Conservation (phyloP, 345 rosid genomes). For the Schrenkiella parvula region DNA sequence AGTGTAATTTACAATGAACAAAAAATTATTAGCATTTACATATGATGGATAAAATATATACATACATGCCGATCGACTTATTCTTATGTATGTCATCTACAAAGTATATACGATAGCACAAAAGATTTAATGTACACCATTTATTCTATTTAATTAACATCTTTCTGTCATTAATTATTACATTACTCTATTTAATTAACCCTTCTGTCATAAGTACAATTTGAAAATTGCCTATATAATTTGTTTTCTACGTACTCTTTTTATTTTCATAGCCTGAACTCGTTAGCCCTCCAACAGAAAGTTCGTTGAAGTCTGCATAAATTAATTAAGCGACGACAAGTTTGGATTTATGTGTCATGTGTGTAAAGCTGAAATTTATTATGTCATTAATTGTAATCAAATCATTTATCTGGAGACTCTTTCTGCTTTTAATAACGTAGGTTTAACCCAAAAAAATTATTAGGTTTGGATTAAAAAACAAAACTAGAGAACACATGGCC, state of each 20-base stretch:
- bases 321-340: not conserved
- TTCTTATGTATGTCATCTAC: not conserved
- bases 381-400: not conserved
- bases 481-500: not conserved
- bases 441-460: no score
- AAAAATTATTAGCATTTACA: no score
- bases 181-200: not conserved
- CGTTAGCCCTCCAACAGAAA: slow-evolving; percentile 9
- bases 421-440: not conserved
- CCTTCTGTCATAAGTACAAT: not conserved
- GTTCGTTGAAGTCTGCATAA: slow-evolving; percentile 12
- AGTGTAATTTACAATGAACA: no score
- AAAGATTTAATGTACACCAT: no score
- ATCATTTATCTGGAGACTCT: not conserved
- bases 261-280: not conserved
- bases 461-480: no score
- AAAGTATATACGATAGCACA: not conserved
- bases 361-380: not conserved
- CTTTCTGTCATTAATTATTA: not conserved
- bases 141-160: not conserved
- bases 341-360: not conserved
- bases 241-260: not conserved
- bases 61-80: not conserved
- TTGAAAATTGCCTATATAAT: not conserved
- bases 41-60: no score